phyloP scores from a whole-genome alignment of 352 stramenopile genomes.

The Pythium apleroticum region DNA sequence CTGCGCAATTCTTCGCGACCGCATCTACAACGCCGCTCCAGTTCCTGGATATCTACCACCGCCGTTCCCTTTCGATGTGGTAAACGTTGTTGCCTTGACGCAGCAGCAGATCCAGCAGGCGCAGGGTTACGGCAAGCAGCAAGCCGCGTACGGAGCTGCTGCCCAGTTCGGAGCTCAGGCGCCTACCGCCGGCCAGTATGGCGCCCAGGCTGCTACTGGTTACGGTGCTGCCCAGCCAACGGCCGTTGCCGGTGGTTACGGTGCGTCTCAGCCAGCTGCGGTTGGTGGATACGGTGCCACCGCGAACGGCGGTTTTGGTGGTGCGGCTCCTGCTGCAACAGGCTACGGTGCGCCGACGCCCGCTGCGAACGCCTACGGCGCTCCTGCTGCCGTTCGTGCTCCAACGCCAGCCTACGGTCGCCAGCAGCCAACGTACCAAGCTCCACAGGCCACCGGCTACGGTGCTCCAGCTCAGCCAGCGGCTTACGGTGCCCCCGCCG shows the following conservation, averaged over 20 bases:
- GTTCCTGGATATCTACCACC: slow-evolving; percentile 77
- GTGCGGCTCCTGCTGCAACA: slow-evolving; percentile 28
- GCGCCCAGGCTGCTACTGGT: slow-evolving; percentile 31
- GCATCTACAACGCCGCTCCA: slow-evolving; percentile 83
- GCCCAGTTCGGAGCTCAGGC: slow-evolving; percentile 16
- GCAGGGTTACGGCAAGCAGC: slow-evolving; percentile 39
- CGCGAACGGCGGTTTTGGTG: slow-evolving; percentile 15
- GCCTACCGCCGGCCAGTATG: slow-evolving; percentile 41
- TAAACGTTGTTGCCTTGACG: slow-evolving; percentile 58
- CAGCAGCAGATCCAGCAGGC: slow-evolving; percentile 60
- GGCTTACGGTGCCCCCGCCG: slow-evolving; percentile 1
- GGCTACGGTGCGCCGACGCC: slow-evolving; percentile 30
- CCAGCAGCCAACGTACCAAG: slow-evolving; percentile 17
- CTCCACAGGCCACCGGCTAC: slow-evolving; percentile 17
- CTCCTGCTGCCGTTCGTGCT: slow-evolving; percentile 21
- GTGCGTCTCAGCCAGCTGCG: slow-evolving; percentile 27
- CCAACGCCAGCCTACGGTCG: slow-evolving; percentile 43
- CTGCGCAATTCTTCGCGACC: slow-evolving; percentile 82
- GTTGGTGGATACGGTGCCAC: slow-evolving; percentile 20
- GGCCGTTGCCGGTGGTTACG: slow-evolving; percentile 10
- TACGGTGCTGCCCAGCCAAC: slow-evolving; percentile 46
- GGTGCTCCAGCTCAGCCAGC: slow-evolving; percentile 6
- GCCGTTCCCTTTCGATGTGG: slow-evolving; percentile 82
- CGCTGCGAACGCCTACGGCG: slow-evolving; percentile 39
- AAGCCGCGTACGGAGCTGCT: slow-evolving; percentile 21